phyloP scores from a whole-genome alignment of 768 basidiomycete genomes.

The Coprinellus aureogranulatus region DNA sequence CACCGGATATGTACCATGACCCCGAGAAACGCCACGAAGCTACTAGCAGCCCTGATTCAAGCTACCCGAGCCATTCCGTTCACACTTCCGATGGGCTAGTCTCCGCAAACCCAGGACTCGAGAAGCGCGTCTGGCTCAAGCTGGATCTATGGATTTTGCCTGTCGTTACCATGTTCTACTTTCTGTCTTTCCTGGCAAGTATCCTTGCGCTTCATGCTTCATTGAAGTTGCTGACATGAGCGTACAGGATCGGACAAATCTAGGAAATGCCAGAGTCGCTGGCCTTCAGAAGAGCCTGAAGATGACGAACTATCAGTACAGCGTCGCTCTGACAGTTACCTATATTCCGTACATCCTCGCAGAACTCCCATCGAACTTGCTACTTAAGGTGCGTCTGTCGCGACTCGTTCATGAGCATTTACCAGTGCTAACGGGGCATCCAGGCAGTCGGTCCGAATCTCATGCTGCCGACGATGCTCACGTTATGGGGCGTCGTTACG shows the following conservation, averaged over 20 bases:
- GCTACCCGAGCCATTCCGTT: slow-evolving; percentile 14
- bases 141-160: slow-evolving; percentile 49
- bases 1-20: slow-evolving; percentile 18
- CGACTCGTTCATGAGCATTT: no score
- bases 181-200: slow-evolving; percentile 53
- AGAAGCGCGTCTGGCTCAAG: slow-evolving; percentile 46
- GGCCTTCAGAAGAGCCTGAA: slow-evolving; percentile 55
- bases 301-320: slow-evolving; percentile 48
- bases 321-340: slow-evolving; percentile 47
- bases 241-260: slow-evolving; percentile 49
- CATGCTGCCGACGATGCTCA: slow-evolving; percentile 59
- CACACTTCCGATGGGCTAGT: slow-evolving; percentile 12
- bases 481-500: slow-evolving; percentile 66
- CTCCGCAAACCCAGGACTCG: slow-evolving; percentile 31
- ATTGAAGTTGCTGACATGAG: background rate
- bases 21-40: slow-evolving; percentile 30
- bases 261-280: slow-evolving; percentile 61
- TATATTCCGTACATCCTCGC: slow-evolving; percentile 56
- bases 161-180: slow-evolving; percentile 47
- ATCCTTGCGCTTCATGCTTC: background rate
- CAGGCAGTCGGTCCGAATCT: slow-evolving; percentile 55
- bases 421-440: no score
- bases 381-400: slow-evolving; percentile 46
- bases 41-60: slow-evolving; percentile 5
- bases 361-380: slow-evolving; percentile 60